Base-by-base conservation (phyloP, 192 early-diverging fungal genomes). In the Hyaloraphidium curvatum region DNA sequence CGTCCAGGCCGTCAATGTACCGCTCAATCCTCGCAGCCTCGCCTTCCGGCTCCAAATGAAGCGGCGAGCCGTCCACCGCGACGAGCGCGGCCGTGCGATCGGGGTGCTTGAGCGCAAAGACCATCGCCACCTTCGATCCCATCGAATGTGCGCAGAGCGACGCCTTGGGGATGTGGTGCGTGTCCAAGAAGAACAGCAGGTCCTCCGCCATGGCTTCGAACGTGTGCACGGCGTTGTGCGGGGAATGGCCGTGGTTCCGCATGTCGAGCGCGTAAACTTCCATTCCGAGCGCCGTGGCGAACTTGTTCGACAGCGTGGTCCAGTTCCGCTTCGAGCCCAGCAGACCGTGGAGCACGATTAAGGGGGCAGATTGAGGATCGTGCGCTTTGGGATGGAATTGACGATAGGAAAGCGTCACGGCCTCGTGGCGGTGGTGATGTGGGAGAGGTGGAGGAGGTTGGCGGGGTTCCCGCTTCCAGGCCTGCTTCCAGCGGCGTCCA, bases 301-400 rank as follows among this genome's bases (percentile, higher is more conserved):
- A 71, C 13, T 76, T 69, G 57, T 84, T 86, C 27, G 83, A 69
- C 23, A 97, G 71, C 2, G 87, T 80, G 27, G 75, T 69, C 89
- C 89, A 93, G 69, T 93, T 93, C 55, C 90, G 87, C 60, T 92
- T 92, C 0, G 83, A 86, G 11, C 91, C 91, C 63, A 96, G 88
- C 19, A 96, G 69, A 27, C 91, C 91, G 62, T 90, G 91, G 28
- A 89, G 70, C 51, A 96, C 79, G 7, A 85, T 63, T 22, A 87
- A 58, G 13, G 81, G 80, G 29, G 67, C 62, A 19, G 40, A 55
- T n/a, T n/a, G n/a, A n/a, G n/a, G n/a, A n/a, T n/a, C n/a, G n/a
- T n/a, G n/a, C n/a, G n/a, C n/a, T n/a, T n/a, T n/a, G n/a, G n/a
- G n/a, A n/a, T n/a, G n/a, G n/a, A n/a, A n/a, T n/a, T n/a, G n/a